Base-by-base conservation (phyloP, 2,329 filamentous ascomycete genomes). In the Colletotrichum trifolii region DNA sequence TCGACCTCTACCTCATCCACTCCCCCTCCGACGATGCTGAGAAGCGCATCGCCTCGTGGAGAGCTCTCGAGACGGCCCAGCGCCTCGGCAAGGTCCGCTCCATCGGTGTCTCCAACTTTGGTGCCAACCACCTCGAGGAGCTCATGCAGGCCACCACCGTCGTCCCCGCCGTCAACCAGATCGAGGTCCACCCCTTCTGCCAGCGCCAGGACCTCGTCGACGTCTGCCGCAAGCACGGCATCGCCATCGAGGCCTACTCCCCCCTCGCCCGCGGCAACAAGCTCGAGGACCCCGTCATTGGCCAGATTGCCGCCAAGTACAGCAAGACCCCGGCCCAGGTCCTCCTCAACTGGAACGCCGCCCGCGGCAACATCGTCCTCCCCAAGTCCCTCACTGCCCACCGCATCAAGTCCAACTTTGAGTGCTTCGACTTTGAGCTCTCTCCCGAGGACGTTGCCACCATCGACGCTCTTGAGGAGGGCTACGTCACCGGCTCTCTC, bases 201-300 rank as follows among this genome's bases (percentile, higher is more conserved):
- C 88, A 91, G 73, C 73, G 73, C 46, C 67, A 69, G 60, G 67
- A 73, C 46, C 71, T 73, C 53, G 70, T 71, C 9, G 68, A 69
- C 43, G 73, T 71, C 70, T 93, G 91, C 88, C 92, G 93, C 86
- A 79, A 84, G 69, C 92, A 93, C 81, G 89, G 90, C 75, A 93
- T 93, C 81, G 50, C 67, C 54, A 60, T 72, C 36, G 64, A 72
- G 67, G 71, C 71, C 10, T 72, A 71, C 64, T 71, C 67, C 17
- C 71, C 71, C 33, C 72, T 79, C 53, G 86, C 88, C 77, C 89
- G 89, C 75, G 77, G 76, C 56, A 75, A 77, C 70, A 78, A 78
- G 71, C 75, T 78, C 48, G 85, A 87, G 72, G 86, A 90, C 74
- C 78, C 79, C 57, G 81, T 80, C 2, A 77, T 89, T 48, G 83